Conservation (phyloP, 768 basidiomycete genomes). For the Russula lepida region DNA sequence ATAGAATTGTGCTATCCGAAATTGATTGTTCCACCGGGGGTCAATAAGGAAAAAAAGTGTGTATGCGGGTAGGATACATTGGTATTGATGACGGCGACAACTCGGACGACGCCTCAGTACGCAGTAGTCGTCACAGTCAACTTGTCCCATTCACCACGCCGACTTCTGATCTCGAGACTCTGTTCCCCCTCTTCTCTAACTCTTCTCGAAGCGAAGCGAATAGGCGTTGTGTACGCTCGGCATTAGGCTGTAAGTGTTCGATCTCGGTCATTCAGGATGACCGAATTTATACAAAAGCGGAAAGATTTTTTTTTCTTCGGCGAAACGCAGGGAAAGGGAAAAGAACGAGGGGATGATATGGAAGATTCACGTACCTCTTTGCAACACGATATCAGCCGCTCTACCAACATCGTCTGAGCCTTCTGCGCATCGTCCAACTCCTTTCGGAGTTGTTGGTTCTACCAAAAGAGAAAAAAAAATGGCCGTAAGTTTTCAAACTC, state of each 20-base stretch:
- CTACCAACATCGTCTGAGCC: constrained; percentile 70
- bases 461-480: background rate
- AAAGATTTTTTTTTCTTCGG: background rate
- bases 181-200: constrained; percentile 62
- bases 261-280: constrained; percentile 17
- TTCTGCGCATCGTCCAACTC: constrained; percentile 76
- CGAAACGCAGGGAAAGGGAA: background rate
- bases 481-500: background rate
- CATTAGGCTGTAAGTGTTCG: constrained; percentile 49
- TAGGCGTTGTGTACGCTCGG: constrained; percentile 73
- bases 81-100: background rate
- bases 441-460: constrained; percentile 64
- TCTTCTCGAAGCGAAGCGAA: constrained; percentile 79
- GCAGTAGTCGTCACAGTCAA: background rate
- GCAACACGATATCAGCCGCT: constrained; percentile 78
- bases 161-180: constrained; percentile 24
- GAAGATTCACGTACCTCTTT: constrained; percentile 56
- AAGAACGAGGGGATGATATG: background rate
- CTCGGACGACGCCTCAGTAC: background rate
- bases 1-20: background rate
- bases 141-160: constrained; percentile 1
- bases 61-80: constrained; percentile 12
- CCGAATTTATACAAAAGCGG: background rate
- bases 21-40: background rate
- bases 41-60: background rate